A percentile compares a stretch with the other conserved stretches of the same genome.
phyloP scores from a whole-genome alignment of 2,329 filamentous ascomycete genomes.

The Botrytis galanthina region DNA sequence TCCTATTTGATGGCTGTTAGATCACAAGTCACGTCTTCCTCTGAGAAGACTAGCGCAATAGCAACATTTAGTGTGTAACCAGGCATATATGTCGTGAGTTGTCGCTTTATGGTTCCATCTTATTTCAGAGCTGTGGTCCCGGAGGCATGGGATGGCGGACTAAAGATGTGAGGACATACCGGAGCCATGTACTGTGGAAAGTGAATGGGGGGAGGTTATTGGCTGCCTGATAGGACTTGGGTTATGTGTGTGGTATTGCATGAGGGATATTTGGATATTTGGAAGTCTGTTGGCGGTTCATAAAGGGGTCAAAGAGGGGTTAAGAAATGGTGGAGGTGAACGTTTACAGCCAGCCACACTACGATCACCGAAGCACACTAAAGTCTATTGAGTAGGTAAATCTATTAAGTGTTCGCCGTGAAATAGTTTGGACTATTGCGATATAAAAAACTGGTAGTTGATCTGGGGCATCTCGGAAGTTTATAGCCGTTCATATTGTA shows the following conservation, averaged over 20 bases:
- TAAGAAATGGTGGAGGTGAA: not conserved
- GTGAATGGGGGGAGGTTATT: not conserved
- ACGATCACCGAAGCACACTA: not conserved
- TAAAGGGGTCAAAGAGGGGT: not conserved
- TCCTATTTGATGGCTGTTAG: slow-evolving; percentile 46
- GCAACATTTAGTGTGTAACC: slow-evolving; percentile 36
- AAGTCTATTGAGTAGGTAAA: not conserved
- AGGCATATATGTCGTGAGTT: slow-evolving; percentile 30
- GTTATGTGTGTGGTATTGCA: not conserved
- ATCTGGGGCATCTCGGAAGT: not conserved
- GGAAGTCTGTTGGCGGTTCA: not conserved
- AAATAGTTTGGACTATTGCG: not conserved
- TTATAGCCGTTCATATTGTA: not conserved
- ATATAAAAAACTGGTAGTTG: not conserved
- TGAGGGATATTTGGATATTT: slow-evolving; percentile 5
- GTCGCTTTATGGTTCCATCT: slow-evolving; percentile 38
- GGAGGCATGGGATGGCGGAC: slow-evolving; percentile 52
- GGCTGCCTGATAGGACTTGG: not conserved
- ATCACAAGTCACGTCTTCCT: slow-evolving; percentile 46
- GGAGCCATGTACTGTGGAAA: not conserved
- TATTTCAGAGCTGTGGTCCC: slow-evolving; percentile 54
- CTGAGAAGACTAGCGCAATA: slow-evolving; percentile 48
- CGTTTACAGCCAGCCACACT: not conserved
- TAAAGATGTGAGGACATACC: slow-evolving; percentile 54
- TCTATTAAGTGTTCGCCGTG: not conserved